Evolutionary conservation across 2,329 filamentous ascomycete species (phyloP).

Genomic region (Sporothrix luriei): DNA sequence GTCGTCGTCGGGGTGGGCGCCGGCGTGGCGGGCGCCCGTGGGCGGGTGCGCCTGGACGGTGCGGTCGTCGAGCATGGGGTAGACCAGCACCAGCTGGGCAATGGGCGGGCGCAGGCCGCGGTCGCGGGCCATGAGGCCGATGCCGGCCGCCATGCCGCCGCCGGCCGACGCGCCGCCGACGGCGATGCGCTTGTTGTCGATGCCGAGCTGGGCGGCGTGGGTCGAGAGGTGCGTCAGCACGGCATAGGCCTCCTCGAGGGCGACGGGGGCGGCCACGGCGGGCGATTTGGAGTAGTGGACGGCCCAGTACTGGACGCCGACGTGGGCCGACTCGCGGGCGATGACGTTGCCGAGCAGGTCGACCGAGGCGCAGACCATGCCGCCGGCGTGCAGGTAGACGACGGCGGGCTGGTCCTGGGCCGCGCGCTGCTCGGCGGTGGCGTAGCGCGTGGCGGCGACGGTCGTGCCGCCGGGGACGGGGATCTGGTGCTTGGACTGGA

Average conservation of each 20-base stretch:
- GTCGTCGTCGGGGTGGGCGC: conserved; percentile 26
- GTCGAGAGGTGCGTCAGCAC: conserved; percentile 44
- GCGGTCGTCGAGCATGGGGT: conserved; percentile 47
- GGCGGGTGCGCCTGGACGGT: conserved; percentile 33
- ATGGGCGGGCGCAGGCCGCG: conserved; percentile 40
- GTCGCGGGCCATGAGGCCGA: conserved; percentile 49
- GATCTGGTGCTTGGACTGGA: conserved; percentile 29
- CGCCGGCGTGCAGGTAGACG: conserved; percentile 40
- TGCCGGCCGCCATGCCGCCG: conserved; percentile 37
- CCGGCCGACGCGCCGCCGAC: conserved; percentile 40
- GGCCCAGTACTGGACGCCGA: conserved; percentile 39
- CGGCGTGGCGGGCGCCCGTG: conserved; percentile 37
- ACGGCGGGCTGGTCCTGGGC: conserved; percentile 31
- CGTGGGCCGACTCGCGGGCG: conserved; percentile 32
- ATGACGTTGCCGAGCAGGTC: conserved; percentile 32
- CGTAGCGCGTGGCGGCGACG: conserved; percentile 34
- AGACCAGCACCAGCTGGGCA: conserved; percentile 43
- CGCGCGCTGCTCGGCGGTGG: conserved; percentile 29
- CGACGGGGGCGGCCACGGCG: conserved; percentile 50
- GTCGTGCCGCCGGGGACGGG: conserved; percentile 28
- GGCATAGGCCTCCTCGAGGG: conserved; percentile 47
- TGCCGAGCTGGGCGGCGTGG: conserved; percentile 34
- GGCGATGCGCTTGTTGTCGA: conserved; percentile 39
- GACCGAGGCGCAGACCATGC: conserved; percentile 38
- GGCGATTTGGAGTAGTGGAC: conserved; percentile 56